These are phyloP conservation scores for Populus alba DNA, from an alignment of 345 rosid species.

Conservation along the genomic window DNA sequence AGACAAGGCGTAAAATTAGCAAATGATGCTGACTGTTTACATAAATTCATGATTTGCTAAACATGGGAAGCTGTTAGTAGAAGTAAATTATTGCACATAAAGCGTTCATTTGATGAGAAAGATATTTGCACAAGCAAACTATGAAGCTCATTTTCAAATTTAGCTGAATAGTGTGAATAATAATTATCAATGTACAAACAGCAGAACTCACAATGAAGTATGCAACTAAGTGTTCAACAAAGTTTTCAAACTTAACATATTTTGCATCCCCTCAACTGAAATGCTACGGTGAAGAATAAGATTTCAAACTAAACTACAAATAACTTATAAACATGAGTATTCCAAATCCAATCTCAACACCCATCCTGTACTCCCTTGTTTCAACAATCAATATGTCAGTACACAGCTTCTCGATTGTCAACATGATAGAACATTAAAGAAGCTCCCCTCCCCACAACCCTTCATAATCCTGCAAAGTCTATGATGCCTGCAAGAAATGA, in stretches of 20 bases:
- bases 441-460: background rate
- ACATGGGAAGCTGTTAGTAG: background rate
- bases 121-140: background rate
- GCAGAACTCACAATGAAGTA: background rate
- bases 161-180: background rate
- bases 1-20: constrained; percentile 1
- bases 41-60: background rate
- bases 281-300: background rate
- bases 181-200: background rate
- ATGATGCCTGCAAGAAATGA: background rate
- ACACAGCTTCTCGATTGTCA: background rate
- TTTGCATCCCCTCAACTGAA: background rate
- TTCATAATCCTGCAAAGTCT: background rate
- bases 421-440: background rate
- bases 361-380: background rate
- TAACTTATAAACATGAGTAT: background rate
- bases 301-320: background rate
- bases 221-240: background rate
- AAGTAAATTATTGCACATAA: background rate
- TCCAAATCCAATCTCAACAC: background rate
- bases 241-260: background rate
- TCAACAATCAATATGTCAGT: background rate
- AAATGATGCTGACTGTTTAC: background rate
- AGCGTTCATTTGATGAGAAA: background rate
- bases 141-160: background rate